A percentile compares a stretch with the other conserved stretches of the same genome.
phyloP scores from a whole-genome alignment of 2,329 filamentous ascomycete genomes.

The Trichoderma cornu-damae region DNA sequence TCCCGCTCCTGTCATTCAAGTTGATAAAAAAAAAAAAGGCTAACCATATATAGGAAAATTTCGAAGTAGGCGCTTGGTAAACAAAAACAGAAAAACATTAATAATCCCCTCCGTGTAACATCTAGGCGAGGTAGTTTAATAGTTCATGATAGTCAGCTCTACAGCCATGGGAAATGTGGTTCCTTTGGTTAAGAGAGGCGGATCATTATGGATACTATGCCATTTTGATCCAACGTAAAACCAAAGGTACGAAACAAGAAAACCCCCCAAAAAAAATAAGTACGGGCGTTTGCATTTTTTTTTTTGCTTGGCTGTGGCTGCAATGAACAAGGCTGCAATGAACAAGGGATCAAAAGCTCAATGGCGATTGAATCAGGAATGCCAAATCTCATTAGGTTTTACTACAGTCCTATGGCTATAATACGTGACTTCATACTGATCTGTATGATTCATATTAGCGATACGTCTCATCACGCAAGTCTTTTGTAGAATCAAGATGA shows the following conservation, averaged over 20 bases:
- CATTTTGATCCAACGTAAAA: slow-evolving; percentile 21
- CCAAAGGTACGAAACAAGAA: slow-evolving; percentile 14
- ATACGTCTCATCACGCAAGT: background rate
- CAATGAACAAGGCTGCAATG: slow-evolving; percentile 5
- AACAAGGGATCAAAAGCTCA: slow-evolving; percentile 7
- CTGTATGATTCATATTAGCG: slow-evolving; percentile 11
- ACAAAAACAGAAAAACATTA: no score
- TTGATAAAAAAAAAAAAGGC: slow-evolving; percentile 12
- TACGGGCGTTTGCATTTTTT: slow-evolving; percentile 6
- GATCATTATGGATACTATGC: slow-evolving; percentile 6
- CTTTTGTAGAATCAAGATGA: background rate
- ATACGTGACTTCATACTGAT: background rate
- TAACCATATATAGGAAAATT: slow-evolving; percentile 69
- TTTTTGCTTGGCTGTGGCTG: slow-evolving; percentile 2
- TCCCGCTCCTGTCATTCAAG: background rate
- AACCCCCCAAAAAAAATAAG: slow-evolving; percentile 9
- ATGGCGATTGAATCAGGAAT: slow-evolving; percentile 13
- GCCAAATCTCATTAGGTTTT: slow-evolving; percentile 15
- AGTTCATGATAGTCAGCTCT: slow-evolving; percentile 6
- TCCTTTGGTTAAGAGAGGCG: slow-evolving; percentile 14
- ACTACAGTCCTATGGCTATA: slow-evolving; percentile 13
- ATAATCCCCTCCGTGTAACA: no score
- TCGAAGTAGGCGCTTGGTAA: slow-evolving; percentile 86
- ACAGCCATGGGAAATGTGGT: slow-evolving; percentile 7
- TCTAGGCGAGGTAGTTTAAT: slow-evolving; percentile 16